These are phyloP conservation scores for Calonectria honghensis DNA, from an alignment of 2,329 filamentous ascomycete genomes.

Conservation along the genomic window DNA sequence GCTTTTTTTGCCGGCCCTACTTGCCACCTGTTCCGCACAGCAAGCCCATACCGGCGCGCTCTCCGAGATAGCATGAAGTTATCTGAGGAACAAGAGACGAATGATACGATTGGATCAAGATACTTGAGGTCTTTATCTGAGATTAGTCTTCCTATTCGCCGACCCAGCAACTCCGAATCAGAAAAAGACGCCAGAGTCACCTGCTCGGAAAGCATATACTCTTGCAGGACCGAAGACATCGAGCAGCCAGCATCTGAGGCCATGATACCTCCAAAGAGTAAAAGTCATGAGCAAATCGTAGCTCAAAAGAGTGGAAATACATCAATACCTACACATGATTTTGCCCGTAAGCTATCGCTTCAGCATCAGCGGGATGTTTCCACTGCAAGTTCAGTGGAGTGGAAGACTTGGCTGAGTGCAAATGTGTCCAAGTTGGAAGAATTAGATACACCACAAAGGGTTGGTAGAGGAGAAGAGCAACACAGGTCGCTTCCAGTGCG, in stretches of 20 bases:
- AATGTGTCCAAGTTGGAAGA: slow-evolving; percentile 69
- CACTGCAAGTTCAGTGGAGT: slow-evolving; percentile 69
- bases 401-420: slow-evolving; percentile 73
- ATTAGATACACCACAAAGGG: slow-evolving; percentile 40
- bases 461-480: slow-evolving; percentile 33
- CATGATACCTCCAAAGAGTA: background rate
- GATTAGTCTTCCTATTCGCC: slow-evolving; percentile 62
- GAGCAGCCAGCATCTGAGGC: slow-evolving; percentile 21
- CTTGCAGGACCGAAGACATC: slow-evolving; percentile 55
- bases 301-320: slow-evolving; percentile 35
- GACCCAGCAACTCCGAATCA: slow-evolving; percentile 63
- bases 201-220: slow-evolving; percentile 72
- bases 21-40: slow-evolving; percentile 71
- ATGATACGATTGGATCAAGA: slow-evolving; percentile 56
- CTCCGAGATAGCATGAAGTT: slow-evolving; percentile 68
- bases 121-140: slow-evolving; percentile 65
- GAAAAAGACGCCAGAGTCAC: slow-evolving; percentile 61
- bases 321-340: slow-evolving; percentile 28
- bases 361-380: slow-evolving; percentile 62
- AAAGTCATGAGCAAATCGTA: background rate
- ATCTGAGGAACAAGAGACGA: slow-evolving; percentile 54
- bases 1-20: slow-evolving; percentile 72
- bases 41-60: slow-evolving; percentile 74
- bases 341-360: slow-evolving; percentile 48
- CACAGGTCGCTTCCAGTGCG: slow-evolving; percentile 39